Percentiles rank a stretch among this genome's conserved stretches.
phyloP scores from a whole-genome alignment of 1,284 basidiomycete genomes.

The Mixia osmundae region DNA sequence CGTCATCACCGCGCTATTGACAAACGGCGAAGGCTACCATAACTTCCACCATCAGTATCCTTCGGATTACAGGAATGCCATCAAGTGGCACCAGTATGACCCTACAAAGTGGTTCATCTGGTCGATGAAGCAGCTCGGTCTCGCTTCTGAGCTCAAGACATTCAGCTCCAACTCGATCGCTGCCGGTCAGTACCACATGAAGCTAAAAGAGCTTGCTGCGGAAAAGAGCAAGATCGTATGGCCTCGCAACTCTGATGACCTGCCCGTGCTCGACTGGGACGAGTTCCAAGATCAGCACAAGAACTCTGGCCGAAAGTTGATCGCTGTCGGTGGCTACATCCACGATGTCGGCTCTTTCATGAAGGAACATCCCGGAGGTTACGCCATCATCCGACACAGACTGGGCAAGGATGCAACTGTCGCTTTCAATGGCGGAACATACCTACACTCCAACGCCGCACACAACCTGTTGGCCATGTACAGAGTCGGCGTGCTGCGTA shows the following conservation, averaged over 20 bases:
- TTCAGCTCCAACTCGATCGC: constrained; percentile 28
- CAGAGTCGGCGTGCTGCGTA: constrained; percentile 4
- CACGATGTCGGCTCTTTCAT: constrained; percentile 69
- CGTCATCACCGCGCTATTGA: constrained; percentile 60
- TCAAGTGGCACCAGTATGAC: constrained; percentile 46
- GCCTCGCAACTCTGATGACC: constrained; percentile 44
- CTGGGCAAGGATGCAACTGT: constrained; percentile 67
- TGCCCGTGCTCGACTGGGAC: constrained; percentile 67
- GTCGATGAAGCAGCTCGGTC: constrained; percentile 36
- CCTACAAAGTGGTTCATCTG: constrained; percentile 69
- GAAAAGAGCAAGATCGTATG: constrained; percentile 47
- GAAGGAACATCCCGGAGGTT: constrained; percentile 72
- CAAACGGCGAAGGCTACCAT: constrained; percentile 84
- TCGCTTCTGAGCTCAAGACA: constrained; percentile 64
- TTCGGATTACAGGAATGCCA: constrained; percentile 65
- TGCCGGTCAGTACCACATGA: constrained; percentile 3
- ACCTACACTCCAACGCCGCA: constrained; percentile 79
- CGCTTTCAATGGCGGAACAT: constrained; percentile 81
- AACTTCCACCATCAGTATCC: constrained; percentile 30
- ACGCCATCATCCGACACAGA: constrained; percentile 34
- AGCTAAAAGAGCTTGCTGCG: constrained; percentile 40
- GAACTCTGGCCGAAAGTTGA: constrained; percentile 4
- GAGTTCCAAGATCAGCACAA: constrained; percentile 25
- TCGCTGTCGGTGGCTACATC: constrained; percentile 29
- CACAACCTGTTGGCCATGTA: constrained; percentile 43